Evolutionary conservation across 257 asterid species (phyloP), one percentile per base, ranked within the genome.

Genomic region (Salvia miltiorrhiza): DNA sequence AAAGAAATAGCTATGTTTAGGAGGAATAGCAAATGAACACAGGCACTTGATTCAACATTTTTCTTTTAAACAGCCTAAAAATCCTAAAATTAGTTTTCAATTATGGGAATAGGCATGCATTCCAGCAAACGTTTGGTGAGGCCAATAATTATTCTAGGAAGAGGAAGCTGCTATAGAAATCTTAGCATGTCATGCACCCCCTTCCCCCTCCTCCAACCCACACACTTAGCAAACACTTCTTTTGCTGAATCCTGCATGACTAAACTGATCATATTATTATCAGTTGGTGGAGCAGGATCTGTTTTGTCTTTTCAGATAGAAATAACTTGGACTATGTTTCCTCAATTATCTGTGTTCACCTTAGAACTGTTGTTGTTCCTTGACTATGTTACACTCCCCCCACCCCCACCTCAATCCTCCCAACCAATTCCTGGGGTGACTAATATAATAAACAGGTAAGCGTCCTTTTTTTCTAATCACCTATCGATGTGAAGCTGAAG

Each of bases 391-490:
- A 44, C 37, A 17, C 16, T 17, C 59, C 30, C 11, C 5, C 11
- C 21, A 4, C 2, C 39, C 49, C 44, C 19, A 23, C 41, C 17
- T 24, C 49, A 63, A 35, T 55, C 55, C 9, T 73, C 66, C 52
- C 35, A 40, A 56, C 73, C 65, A 37, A 11, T 65, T 69, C 67
- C 9, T 30, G 16, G 53, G 47, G 44, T 61, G 13, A 37, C 40
- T 53, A 37, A 32, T 30, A 45, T 21, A 14, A 26, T 58, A 9
- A 58, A 54, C 74, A 77, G 85, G 85, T 81, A 81, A 62, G 76
- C 52, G 17, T n/a, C 58, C 39, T 54, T 21, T 53, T 43, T n/a
- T 39, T 47, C 23, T 20, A 4, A 4, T 20, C 67, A 5, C 65
- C 52, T 40, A 39, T 43, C 50, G 32, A 24, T 2, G 55, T 59